Evolutionary conservation across 2,329 filamentous ascomycete species (phyloP).

Genomic region (Niveomyces coronatus): DNA sequence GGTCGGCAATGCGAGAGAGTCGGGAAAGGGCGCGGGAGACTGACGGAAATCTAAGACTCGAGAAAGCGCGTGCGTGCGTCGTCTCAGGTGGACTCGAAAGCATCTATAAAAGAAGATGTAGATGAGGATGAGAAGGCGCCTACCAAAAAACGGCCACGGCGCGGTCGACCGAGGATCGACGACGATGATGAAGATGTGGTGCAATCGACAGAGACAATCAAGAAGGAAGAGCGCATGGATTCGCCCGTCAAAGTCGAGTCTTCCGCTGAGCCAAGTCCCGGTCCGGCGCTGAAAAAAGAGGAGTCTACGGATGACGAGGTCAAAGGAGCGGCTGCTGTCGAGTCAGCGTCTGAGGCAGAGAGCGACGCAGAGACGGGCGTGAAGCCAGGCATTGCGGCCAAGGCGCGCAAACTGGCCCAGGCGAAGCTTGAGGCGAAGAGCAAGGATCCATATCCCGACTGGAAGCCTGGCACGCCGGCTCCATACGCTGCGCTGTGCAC

Average conservation of each 20-base stretch:
- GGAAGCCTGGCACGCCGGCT: constrained; percentile 79
- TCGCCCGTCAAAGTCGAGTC: constrained; percentile 13
- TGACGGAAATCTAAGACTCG: constrained; percentile 21
- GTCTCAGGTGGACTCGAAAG: not conserved
- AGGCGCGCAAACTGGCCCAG: constrained; percentile 73
- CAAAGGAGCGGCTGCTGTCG: constrained; percentile 17
- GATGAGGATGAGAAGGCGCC: constrained; percentile 50
- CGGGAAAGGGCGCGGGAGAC: not conserved
- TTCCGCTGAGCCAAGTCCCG: constrained; percentile 4
- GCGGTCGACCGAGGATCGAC: constrained; percentile 35
- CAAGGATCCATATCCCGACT: constrained; percentile 88
- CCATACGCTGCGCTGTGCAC: constrained; percentile 91
- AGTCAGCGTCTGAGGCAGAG: constrained; percentile 31
- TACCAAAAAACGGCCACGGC: constrained; percentile 46
- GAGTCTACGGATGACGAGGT: constrained; percentile 12
- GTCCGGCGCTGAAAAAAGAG: constrained; percentile 13
- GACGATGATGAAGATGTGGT: constrained; percentile 39
- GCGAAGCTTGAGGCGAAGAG: constrained; percentile 56
- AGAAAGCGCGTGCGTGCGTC: constrained; percentile 35
- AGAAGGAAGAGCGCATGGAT: constrained; percentile 14
- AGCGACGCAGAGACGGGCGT: constrained; percentile 44
- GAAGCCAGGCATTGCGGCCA: constrained; percentile 61
- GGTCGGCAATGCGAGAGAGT: constrained; percentile 7
- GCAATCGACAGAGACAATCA: constrained; percentile 23
- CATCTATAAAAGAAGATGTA: constrained; percentile 27